Percentiles rank a stretch among this genome's conserved stretches.
phyloP scores from a whole-genome alignment of 495 filamentous ascomycete genomes.

The Lasiosphaeris hirsuta region DNA sequence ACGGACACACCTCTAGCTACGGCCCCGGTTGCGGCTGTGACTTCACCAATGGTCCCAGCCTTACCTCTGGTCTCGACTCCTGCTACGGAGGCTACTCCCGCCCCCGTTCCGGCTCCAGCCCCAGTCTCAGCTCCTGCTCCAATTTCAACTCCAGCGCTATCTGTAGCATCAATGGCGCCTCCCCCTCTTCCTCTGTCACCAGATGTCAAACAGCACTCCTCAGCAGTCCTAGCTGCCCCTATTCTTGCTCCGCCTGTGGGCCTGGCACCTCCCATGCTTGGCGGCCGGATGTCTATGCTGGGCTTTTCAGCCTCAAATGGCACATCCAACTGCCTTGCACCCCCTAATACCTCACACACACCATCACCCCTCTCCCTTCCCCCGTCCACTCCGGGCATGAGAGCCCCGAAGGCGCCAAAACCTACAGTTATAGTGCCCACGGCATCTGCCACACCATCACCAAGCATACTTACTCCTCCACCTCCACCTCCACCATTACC shows the following conservation, averaged over 20 bases:
- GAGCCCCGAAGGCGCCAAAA: background rate
- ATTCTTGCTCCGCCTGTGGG: constrained; percentile 32
- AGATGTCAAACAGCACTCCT: constrained; percentile 31
- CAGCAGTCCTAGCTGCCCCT: constrained; percentile 43
- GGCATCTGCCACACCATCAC: constrained; percentile 10
- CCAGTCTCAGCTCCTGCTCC: background rate
- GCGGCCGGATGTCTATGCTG: constrained; percentile 22
- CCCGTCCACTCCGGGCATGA: constrained; percentile 8
- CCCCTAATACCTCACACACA: constrained; percentile 41
- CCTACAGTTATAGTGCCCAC: constrained; percentile 12
- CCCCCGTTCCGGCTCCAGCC: no score
- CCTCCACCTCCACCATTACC: background rate
- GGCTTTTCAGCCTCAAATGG: constrained; percentile 16
- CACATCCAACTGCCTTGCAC: constrained; percentile 41
- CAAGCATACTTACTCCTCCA: constrained; percentile 9
- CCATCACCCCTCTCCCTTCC: constrained; percentile 38
- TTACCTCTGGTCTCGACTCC: no score
- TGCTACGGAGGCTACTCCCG: no score
- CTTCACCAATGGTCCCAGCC: no score
- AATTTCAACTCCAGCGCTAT: constrained; percentile 18
- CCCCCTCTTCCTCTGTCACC: constrained; percentile 28
- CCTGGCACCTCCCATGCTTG: constrained; percentile 18
- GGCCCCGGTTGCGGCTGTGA: no score
- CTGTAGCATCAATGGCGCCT: constrained; percentile 21
- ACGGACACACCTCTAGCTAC: no score